Evolutionary conservation across 148 eudicot species (phyloP), one percentile per base, ranked within the genome.

Genomic region (Rhododendron kiyosumense): DNA sequence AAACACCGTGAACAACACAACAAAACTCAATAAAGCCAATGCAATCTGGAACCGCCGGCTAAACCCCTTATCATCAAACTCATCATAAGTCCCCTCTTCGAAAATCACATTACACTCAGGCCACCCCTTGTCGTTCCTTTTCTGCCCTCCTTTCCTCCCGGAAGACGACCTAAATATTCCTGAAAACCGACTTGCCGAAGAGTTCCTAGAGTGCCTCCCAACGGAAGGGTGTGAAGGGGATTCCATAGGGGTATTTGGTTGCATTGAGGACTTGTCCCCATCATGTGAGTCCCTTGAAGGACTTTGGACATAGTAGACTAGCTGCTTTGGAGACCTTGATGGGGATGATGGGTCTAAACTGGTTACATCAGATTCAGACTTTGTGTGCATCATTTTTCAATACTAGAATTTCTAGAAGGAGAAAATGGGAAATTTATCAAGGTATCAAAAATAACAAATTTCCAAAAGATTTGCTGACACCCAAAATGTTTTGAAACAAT

Each of bases 271-370:
- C 86, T 97, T 97, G 75, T 97, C 99, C 10, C 98, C 99, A 87
- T 97, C 99, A 22, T 94, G 95, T 6, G 98, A 97, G 67, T 97
- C 99, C 67, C 99, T 92, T 75, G 99, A 93, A 9, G 99, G 99
- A 86, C 96, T 93, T 83, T 95, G 98, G 2, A 97, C 99, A 54
- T 83, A 97, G 88, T 97, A 97, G 10, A 92, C 92, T 57, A 93
- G 93, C 57, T 98, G 83, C 54, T 95, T 97, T 6, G 99, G 99
- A 59, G 99, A 96, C 45, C 97, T 88, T 36, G 99, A 87, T 1
- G 99, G 99, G 12, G 99, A 96, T 82, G 99, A 96, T 57, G 97
- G 93, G 30, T 96, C 99, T 91, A 93, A 87, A 79, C 99, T 97
- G 24, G 99, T 93, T 26, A 94, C 36, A 81, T 97, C 99, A 4